Percentiles rank a stretch among this genome's conserved stretches.
Conservation (phyloP, 2,329 filamentous ascomycete species). For the Neoscytalidium dimidiatum region DNA sequence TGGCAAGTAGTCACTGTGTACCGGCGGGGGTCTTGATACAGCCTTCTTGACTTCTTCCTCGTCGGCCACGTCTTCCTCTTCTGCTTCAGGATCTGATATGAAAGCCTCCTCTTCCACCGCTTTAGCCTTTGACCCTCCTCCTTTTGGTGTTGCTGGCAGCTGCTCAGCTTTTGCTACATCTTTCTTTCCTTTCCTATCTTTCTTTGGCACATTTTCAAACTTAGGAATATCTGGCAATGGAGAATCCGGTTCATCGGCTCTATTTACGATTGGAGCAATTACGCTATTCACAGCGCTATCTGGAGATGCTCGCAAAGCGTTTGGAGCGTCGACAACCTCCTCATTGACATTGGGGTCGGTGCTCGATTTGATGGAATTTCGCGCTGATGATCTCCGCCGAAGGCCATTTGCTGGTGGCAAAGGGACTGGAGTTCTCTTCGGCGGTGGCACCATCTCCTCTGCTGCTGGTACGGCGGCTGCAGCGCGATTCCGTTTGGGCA, state of each 20-base stretch:
- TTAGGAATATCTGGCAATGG: conserved; percentile 32
- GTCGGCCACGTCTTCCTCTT: conserved; percentile 54
- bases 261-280: conserved; percentile 29
- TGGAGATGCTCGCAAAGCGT: conserved; percentile 46
- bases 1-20: conserved; percentile 81
- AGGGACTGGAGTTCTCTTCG: neutral
- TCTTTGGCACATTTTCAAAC: neutral
- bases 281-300: conserved; percentile 39
- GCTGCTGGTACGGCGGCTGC: neutral
- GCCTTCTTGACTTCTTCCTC: conserved; percentile 60
- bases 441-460: conserved; percentile 5
- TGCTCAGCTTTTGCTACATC: neutral
- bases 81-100: conserved; percentile 54
- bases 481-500: conserved; percentile 14
- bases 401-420: neutral
- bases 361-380: neutral
- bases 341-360: conserved; percentile 38
- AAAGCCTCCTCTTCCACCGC: conserved; percentile 19
- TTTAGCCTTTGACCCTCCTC: neutral
- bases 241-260: conserved; percentile 28
- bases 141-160: neutral
- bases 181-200: neutral
- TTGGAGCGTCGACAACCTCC: conserved; percentile 45
- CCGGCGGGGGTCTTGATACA: conserved; percentile 66
- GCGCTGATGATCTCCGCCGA: neutral